Evolutionary conservation across 2,329 filamentous ascomycete species (phyloP).

Genomic region (Pseudocercospora pini-densiflorae): DNA sequence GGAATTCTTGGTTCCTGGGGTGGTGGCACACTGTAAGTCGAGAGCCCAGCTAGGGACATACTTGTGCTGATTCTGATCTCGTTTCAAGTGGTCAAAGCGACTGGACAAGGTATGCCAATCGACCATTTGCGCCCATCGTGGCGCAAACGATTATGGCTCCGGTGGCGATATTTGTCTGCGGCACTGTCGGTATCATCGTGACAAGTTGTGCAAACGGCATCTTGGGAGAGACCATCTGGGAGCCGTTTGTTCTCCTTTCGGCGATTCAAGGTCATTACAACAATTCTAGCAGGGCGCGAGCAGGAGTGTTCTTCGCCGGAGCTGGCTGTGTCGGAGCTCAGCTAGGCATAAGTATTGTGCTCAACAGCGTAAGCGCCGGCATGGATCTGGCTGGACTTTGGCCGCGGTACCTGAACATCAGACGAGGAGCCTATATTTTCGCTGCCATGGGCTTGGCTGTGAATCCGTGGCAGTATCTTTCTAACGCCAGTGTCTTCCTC

Average conservation of each 20-base stretch:
- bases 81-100: slow-evolving; percentile 4
- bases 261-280: slow-evolving; percentile 9
- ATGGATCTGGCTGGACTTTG: slow-evolving; percentile 11
- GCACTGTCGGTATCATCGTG: slow-evolving; percentile 7
- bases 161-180: slow-evolving; percentile 5
- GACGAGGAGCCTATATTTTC: slow-evolving; percentile 4
- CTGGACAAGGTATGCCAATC: slow-evolving; percentile 7
- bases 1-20: slow-evolving; percentile 11
- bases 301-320: slow-evolving; percentile 5
- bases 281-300: slow-evolving; percentile 5
- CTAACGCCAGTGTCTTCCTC: background rate
- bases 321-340: slow-evolving; percentile 8
- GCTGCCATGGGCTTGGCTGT: background rate
- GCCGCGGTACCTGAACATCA: slow-evolving; percentile 7
- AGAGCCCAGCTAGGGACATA: background rate
- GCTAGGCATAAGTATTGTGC: slow-evolving; percentile 6
- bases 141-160: slow-evolving; percentile 11
- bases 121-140: slow-evolving; percentile 1
- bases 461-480: slow-evolving; percentile 11
- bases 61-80: background rate
- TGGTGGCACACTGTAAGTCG: slow-evolving; percentile 7
- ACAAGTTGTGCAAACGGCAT: slow-evolving; percentile 10
- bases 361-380: background rate
- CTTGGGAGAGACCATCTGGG: slow-evolving; percentile 6
- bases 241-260: slow-evolving; percentile 6